Evolutionary conservation across 306 rosid species (phyloP).

Genomic region (Gastrolobium bilobum): DNA sequence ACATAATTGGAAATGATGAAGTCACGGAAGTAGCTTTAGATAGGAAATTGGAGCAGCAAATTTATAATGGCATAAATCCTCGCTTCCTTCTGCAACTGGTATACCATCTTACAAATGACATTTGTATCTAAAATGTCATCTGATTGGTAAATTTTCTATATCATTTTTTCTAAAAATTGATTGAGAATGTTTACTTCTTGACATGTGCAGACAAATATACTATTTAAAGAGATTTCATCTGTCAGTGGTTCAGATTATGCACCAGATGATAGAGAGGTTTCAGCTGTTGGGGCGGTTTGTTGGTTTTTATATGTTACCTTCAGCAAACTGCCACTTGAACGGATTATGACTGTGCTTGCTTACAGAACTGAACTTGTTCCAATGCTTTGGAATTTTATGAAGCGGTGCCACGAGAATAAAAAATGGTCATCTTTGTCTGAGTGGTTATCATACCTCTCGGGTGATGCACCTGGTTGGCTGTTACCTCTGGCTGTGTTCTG

Average conservation of each 20-base stretch:
- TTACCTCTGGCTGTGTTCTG: slow-evolving; percentile 88
- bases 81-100: slow-evolving; percentile 85
- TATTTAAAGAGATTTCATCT: slow-evolving; percentile 65
- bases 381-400: slow-evolving; percentile 86
- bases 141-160: slow-evolving; percentile 27
- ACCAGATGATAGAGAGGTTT: slow-evolving; percentile 73
- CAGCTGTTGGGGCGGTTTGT: slow-evolving; percentile 84
- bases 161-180: slow-evolving; percentile 30
- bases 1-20: slow-evolving; percentile 62
- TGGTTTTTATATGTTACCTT: slow-evolving; percentile 80
- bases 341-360: slow-evolving; percentile 85
- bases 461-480: slow-evolving; percentile 92
- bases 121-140: background rate
- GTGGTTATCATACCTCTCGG: slow-evolving; percentile 67
- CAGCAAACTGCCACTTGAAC: slow-evolving; percentile 76
- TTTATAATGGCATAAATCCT: slow-evolving; percentile 70
- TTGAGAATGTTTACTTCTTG: slow-evolving; percentile 26
- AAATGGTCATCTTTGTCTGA: slow-evolving; percentile 75
- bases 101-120: slow-evolving; percentile 42
- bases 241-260: slow-evolving; percentile 55
- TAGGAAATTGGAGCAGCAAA: slow-evolving; percentile 73
- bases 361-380: slow-evolving; percentile 88
- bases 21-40: slow-evolving; percentile 60
- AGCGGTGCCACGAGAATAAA: slow-evolving; percentile 78
- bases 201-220: slow-evolving; percentile 68